Evolutionary conservation across 768 basidiomycete genomes (phyloP), one percentile per base, ranked within the genome.

Genomic region (Tephrocybe sp.): DNA sequence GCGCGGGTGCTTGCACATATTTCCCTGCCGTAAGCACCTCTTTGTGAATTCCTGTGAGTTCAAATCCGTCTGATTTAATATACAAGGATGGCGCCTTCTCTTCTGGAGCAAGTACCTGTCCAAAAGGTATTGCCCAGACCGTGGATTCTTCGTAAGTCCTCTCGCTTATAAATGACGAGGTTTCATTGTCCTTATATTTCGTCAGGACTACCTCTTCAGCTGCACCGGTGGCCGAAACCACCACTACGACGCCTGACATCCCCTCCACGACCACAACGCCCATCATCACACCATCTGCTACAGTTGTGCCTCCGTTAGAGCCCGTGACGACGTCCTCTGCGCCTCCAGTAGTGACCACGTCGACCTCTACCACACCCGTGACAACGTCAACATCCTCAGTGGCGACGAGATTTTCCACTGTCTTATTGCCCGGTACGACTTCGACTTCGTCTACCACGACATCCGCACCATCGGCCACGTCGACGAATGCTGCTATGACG

Each of bases 1-100:
- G 54, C 16, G 54, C 57, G 11, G 54, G 57, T 4, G 22, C 30
- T 18, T 55, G 56, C 32, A 28, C 32, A 9, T 57, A 57, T 26
- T 51, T 52, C 43, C 43, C 50, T 18, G 41, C 30, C 15, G 54
- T 56, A 31, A 24, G 54, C 6, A 16, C 32, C 5, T 43, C 22
- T 18, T 26, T 13, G 16, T 44, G 5, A 8, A 16, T n/a, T 15
- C 12, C 16, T 8, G 6, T 5, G 12, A 34, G 13, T 8, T 21
- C 18, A 37, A 16, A 18, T n/a, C n/a, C n/a, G n/a, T 16, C 7
- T 25, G 12, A 44, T 15, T 7, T 7, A 6, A 35, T 35, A 5
- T 12, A 3, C 15, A 27, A 52, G 51, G 24, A 43, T 6, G 35
- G 45, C 9, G 28, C 44, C 21, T 27, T 52, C 12, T 52, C 51